Base-by-base conservation (phyloP, 2,329 filamentous ascomycete genomes). In the Diaporthe humulicola region DNA sequence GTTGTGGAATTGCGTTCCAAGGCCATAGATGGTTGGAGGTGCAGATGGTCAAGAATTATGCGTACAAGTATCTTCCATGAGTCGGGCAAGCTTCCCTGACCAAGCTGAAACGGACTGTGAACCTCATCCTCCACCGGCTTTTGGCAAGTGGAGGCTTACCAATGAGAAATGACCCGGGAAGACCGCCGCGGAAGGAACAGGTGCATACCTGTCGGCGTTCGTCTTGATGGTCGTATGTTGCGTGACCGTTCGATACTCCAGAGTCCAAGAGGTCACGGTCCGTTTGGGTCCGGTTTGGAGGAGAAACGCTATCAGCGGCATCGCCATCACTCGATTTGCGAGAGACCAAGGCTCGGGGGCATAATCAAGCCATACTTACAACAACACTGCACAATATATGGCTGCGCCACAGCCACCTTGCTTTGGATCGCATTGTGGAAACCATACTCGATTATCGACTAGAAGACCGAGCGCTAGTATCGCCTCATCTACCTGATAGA, bases 401-500 rank as follows among this genome's bases (percentile, higher is more conserved):
- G 64, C 64, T 40, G 33, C 48, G 15, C 64, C 64, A 40, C 64
- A 69, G 48, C 14, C 64, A 38, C 14, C n/a, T n/a, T n/a, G n/a
- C n/a, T n/a, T 28, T 22, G 28, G 22, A n/a, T 36, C 54, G 30
- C 42, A 15, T 71, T 28, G 42, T 30, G 70, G 40, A 45, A 38
- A 25, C 33, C 42, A 15, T 54, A 33, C 48, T 72, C 36, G 22
- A 45, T 45, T 56, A 7, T 42, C 25, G 36, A 64, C 60, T 58
- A 19, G 36, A 4, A 42, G 30, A 5, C 48, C 33, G 12, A 36
- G 7, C 38, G 67, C 48, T 25, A 56, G 28, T 56, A 38, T 45
- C 54, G 17, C 76, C 79, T 87, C 89, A 17, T 77, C 78, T 87
- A 89, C 80, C 87, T 84, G 74, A 90, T 86, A 42, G 84, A 83